A percentile compares a stretch with the other conserved stretches of the same genome.
phyloP scores from a whole-genome alignment of 306 rosid species.

The Cucurbita argyrosperma region DNA sequence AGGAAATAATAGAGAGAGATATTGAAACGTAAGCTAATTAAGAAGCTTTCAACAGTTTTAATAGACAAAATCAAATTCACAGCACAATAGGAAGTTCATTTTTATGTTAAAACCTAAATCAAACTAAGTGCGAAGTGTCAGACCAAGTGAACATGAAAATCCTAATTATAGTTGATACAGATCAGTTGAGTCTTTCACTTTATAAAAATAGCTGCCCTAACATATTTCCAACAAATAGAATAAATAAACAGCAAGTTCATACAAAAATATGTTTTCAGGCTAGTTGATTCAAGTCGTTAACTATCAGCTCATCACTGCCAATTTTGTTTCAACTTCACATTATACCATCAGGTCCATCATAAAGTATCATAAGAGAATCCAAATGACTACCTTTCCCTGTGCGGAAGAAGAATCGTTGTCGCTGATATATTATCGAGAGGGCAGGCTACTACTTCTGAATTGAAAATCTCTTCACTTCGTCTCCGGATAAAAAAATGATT shows the following conservation, averaged over 20 bases:
- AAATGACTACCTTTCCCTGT: constrained; percentile 57
- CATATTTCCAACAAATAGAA: neutral
- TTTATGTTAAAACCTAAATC: neutral
- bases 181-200: neutral
- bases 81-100: neutral
- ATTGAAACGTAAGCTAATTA: neutral
- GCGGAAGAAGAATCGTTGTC: constrained; percentile 63
- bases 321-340: neutral
- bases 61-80: neutral
- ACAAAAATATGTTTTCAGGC: neutral
- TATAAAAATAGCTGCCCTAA: neutral
- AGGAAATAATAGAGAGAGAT: neutral
- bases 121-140: neutral
- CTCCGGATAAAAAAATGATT: constrained; percentile 62
- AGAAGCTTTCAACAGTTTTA: neutral
- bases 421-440: constrained; percentile 46
- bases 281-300: neutral
- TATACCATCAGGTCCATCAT: neutral
- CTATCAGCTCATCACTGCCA: neutral
- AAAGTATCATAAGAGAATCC: neutral
- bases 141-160: neutral
- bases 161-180: neutral
- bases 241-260: neutral
- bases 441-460: constrained; percentile 77
- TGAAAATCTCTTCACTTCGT: constrained; percentile 61